These are phyloP conservation scores for Lentinula aciculospora DNA, from an alignment of 768 basidiomycete species.

Conservation along the genomic window DNA sequence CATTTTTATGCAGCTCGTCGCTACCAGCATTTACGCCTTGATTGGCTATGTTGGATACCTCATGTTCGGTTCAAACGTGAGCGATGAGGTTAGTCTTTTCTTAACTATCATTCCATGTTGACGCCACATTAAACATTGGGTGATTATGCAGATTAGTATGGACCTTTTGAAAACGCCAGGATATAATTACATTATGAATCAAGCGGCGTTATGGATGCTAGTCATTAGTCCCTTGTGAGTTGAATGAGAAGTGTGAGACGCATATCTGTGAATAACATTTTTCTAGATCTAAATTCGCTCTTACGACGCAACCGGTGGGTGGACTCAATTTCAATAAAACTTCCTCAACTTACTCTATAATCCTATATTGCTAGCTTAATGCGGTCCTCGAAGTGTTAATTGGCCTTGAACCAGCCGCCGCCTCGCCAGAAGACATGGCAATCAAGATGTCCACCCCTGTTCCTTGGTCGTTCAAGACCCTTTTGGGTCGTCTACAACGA, in stretches of 20 bases:
- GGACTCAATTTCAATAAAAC: not conserved
- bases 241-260: constrained; percentile 1
- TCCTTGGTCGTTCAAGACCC: constrained; percentile 28
- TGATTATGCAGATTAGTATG: constrained; percentile 61
- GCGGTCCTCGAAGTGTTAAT: constrained; percentile 76
- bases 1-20: constrained; percentile 40
- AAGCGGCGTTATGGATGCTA: constrained; percentile 79
- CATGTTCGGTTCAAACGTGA: constrained; percentile 83
- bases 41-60: constrained; percentile 82
- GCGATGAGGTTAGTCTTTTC: constrained; percentile 62
- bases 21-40: constrained; percentile 56
- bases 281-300: constrained; percentile 77
- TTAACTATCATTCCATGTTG: not conserved
- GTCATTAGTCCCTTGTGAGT: constrained; percentile 71
- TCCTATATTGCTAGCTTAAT: constrained; percentile 48
- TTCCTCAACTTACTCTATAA: not conserved
- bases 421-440: constrained; percentile 33
- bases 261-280: constrained; percentile 9
- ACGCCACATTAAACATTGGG: not conserved
- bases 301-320: constrained; percentile 75
- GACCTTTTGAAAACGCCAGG: constrained; percentile 71
- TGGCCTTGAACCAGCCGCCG: constrained; percentile 47
- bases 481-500: constrained; percentile 49
- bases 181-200: constrained; percentile 68
- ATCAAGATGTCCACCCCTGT: constrained; percentile 17